Evolutionary conservation across 1,284 basidiomycete species (phyloP).

Genomic region (Pyrrhoderma noxium): DNA sequence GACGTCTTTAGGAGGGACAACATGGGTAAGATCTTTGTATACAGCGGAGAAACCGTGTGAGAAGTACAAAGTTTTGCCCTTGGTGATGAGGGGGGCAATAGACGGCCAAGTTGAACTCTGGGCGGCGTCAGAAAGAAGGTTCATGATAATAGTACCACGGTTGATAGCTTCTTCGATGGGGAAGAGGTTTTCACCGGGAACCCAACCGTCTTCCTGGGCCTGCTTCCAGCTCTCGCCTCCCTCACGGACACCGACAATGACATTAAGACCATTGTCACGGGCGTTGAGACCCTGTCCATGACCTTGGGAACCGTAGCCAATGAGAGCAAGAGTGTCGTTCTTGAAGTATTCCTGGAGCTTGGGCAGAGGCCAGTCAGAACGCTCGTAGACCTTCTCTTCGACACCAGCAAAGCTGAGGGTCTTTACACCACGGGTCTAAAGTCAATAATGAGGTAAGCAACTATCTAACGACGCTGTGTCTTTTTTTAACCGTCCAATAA

Average conservation of each 20-base stretch:
- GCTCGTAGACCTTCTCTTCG: constrained; percentile 95
- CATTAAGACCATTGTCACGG: constrained; percentile 97
- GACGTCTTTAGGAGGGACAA: constrained; percentile 87
- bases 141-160: constrained; percentile 98
- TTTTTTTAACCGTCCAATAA: too few species aligned
- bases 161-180: constrained; percentile 97
- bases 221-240: constrained; percentile 96
- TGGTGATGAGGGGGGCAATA: constrained; percentile 89
- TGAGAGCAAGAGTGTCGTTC: constrained; percentile 97
- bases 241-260: constrained; percentile 98
- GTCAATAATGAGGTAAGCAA: not conserved
- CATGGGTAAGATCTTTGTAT: constrained; percentile 96
- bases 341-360: constrained; percentile 99
- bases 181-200: constrained; percentile 97
- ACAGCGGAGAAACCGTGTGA: constrained; percentile 99
- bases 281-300: constrained; percentile 99
- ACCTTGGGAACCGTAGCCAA: constrained; percentile 98
- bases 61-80: constrained; percentile 99
- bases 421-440: constrained; percentile 78
- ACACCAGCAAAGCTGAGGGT: constrained; percentile 97
- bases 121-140: constrained; percentile 96
- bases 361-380: constrained; percentile 94
- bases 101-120: constrained; percentile 93
- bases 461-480: too few species aligned
- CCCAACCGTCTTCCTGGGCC: constrained; percentile 96